phyloP scores from a whole-genome alignment of 2,329 filamentous ascomycete genomes.

The Calonectria fujianensis region DNA sequence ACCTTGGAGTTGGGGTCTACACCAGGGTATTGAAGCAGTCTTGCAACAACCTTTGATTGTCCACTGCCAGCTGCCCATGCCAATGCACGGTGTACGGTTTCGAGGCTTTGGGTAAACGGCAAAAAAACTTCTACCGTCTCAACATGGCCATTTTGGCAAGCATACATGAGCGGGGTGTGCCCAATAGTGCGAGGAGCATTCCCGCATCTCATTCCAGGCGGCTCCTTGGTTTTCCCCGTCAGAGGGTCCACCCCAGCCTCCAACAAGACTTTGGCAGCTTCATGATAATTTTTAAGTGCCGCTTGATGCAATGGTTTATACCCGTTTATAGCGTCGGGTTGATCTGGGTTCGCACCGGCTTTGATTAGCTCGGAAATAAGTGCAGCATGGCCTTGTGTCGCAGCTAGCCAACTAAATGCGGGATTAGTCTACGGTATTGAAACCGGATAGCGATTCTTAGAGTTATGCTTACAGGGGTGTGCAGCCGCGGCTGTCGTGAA shows the following conservation, averaged over 20 bases:
- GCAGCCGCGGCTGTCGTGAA: slow-evolving; percentile 33
- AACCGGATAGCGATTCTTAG: background rate
- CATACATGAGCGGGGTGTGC: slow-evolving; percentile 57
- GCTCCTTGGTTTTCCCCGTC: background rate
- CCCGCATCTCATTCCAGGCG: slow-evolving; percentile 39
- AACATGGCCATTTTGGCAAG: slow-evolving; percentile 54
- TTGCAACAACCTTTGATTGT: slow-evolving; percentile 49
- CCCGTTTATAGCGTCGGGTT: slow-evolving; percentile 48
- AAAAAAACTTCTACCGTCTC: slow-evolving; percentile 55
- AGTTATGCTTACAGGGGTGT: slow-evolving; percentile 51
- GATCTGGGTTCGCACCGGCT: slow-evolving; percentile 53
- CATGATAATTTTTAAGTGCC: background rate
- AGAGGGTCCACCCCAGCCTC: background rate
- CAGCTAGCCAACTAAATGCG: slow-evolving; percentile 51
- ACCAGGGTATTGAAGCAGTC: slow-evolving; percentile 56
- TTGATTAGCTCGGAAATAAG: slow-evolving; percentile 48
- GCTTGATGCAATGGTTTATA: background rate
- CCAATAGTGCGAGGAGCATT: slow-evolving; percentile 43
- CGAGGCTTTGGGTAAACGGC: slow-evolving; percentile 49
- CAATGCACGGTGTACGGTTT: slow-evolving; percentile 54
- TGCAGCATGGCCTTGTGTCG: slow-evolving; percentile 46
- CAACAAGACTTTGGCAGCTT: background rate
- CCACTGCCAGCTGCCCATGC: slow-evolving; percentile 50
- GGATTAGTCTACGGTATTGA: slow-evolving; percentile 11
- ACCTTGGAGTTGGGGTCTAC: slow-evolving; percentile 57